Evolutionary conservation across 2,329 filamentous ascomycete genomes (phyloP), one percentile per base, ranked within the genome.

Genomic region (Zalaria sp.): DNA sequence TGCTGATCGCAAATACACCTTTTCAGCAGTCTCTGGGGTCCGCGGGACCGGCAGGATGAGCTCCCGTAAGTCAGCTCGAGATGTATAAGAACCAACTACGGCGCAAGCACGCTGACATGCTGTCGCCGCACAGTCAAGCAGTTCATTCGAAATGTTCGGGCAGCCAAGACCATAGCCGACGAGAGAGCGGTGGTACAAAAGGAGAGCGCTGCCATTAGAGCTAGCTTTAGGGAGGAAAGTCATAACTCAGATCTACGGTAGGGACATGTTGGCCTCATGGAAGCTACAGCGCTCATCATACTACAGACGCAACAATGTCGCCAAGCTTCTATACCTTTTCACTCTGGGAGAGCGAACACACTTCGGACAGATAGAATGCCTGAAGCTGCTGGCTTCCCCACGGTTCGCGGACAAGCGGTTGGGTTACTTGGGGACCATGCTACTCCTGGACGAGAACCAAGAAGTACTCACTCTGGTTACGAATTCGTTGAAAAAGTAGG

Each of bases 61-160:
- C 62, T 74, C 72, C 57, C 64, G 71, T 74, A 64, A 57, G 70
- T 53, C 32, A 34, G 27, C 42, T 38, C 39, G 37, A 38, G 37
- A 25, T 37, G 18, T 18, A 18, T 18, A 18, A 18, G 18, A 18
- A 18, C 18, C 18, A 18, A 18, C 18, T 18, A 18, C 18, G 41
- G 10, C 41, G 47, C 47, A 11, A 18, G 25, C 42, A 28, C 45
- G 48, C 49, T 44, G 36, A 56, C 50, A 56, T 60, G 50, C 60
- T 50, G 38, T 34, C 43, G 18, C 47, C 25, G 3, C 25, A 39
- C 59, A 96, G 91, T 98, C 63, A 98, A 98, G 71, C 91, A 96
- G 69, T 98, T 98, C 68, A 98, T 98, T 66, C 88, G 91, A 61
- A 96, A 95, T 67, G 91, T 98, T 60, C 86, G 91, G 62, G 89